Base-by-base conservation (phyloP, 2,329 filamentous ascomycete genomes). In the Thelonectria blattea region DNA sequence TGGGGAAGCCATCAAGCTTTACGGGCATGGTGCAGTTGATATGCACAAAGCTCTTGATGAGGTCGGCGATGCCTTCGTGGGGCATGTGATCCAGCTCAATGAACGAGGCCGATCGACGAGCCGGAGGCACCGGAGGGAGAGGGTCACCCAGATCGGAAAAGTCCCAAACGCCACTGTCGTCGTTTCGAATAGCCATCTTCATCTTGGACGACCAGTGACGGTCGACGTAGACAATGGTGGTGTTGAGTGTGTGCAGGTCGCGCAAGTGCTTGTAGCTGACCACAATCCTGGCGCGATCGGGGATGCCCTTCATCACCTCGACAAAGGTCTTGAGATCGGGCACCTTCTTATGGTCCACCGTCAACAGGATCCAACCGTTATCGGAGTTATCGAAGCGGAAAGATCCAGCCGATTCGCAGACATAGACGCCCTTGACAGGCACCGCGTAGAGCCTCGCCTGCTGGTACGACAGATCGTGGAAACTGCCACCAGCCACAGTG, bases 1-100 rank as follows among this genome's bases (percentile, higher is more conserved):
- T 92, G 6, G 95, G 96, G 74, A 97, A 99, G n/a, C 95, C 95
- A 74, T 99, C 95, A 10, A 99, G 85, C 81, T 98, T 98, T 63
- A 99, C 81, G 0, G 95, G 95, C 89, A 99, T 94, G 22, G 89
- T 91, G 70, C 93, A 96, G 65, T 91, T 90, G 56, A 99, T 91
- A 41, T 95, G 90, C 24, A 99, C 94, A 74, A 99, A 98, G 73
- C 93, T 97, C 67, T 91, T 89, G 41, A 99, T 91, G 63, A 99
- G 87, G 67, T 97, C 92, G 2, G 93, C 93, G n/a, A 95, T 93
- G 17, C 92, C 91, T 22, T 92, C 89, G 73, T 97, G 90, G 60
- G 90, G 91, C 61, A 94, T 90, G 68, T 95, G 92, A 69, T 94
- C 91, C 64, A 99, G 85, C 74, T 93, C 89, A 68, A 98, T 96